Conservation (phyloP, 2,329 filamentous ascomycete species). For the Lizonia empirigonia region DNA sequence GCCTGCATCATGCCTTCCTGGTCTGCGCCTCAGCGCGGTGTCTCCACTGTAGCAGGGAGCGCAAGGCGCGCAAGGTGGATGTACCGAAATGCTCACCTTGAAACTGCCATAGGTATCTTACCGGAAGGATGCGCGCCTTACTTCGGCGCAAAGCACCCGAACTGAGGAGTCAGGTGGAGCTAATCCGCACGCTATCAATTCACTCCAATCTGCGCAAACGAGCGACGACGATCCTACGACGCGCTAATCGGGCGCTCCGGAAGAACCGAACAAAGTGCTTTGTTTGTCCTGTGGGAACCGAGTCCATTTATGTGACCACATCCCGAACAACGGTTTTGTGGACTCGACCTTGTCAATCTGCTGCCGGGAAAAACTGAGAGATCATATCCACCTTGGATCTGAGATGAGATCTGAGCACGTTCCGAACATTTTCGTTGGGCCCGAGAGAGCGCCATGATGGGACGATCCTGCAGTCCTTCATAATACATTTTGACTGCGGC, state of each 20-base stretch:
- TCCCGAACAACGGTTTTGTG: background rate
- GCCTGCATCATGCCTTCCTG: background rate
- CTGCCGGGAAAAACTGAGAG: background rate
- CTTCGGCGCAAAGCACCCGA: background rate
- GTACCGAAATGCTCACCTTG: background rate
- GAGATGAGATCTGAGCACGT: background rate
- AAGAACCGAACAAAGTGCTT: background rate
- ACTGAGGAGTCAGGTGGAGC: conserved; percentile 1
- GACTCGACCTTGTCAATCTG: background rate
- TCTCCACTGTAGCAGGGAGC: background rate
- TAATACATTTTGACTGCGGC: too few species aligned
- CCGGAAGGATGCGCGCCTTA: too few species aligned
- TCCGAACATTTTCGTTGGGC: background rate
- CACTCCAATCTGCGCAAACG: conserved; percentile 6
- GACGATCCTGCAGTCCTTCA: background rate
- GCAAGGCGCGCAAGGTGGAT: conserved; percentile 1
- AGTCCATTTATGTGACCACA: background rate
- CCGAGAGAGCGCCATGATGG: background rate
- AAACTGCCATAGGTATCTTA: too few species aligned
- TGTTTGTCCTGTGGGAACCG: background rate
- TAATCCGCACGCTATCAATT: conserved; percentile 1
- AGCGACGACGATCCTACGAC: background rate
- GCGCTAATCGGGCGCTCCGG: conserved; percentile 5
- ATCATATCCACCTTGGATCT: background rate
- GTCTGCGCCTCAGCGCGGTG: background rate